Base-by-base conservation (phyloP, 371 early-diverging fungal species). In the Mucor plumbeus region DNA sequence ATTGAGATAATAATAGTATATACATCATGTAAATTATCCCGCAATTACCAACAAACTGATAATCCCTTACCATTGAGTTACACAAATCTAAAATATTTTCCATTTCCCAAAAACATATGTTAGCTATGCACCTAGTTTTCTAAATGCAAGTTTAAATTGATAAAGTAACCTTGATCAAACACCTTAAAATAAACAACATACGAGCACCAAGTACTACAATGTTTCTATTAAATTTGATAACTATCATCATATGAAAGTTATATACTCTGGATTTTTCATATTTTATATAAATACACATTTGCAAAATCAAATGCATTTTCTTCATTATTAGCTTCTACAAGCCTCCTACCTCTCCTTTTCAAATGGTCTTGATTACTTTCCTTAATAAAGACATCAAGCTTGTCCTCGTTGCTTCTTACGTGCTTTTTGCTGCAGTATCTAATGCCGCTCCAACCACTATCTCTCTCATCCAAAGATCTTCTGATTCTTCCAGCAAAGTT, bases 321-420 rank as follows among this genome's bases (percentile, higher is more conserved):
- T 53, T 53, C 53, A 13, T 53, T 21, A 53, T 10, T 31, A 13
- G 53, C 53, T 53, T 13, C 31, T 21, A 21, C 53, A 19, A 26
- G 53, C 11, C 53, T 14, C 31, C 53, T 26, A 4, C 53, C 53
- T 31, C 14, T 53, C 53, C 53, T 53, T 53, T 13, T 21, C 10
- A 5, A 10, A 67, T 67, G 67, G 67, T 67, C 33, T 67, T 61
- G 19, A 61, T 67, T 40, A 61, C 61, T 54, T 67, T 61, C 7
- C 61, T 67, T 41, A 41, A 61, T 11, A 38, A 55, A 14, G 61
- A 61, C 17, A 35, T 61, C 13, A 43, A 38, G 0, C n/a, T 67
- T 13, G 34, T 61, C 17, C 15, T 59, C 19, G 38, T 55, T 36
- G 65, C 40, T 6, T 57, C 58, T 11, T 64, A 57, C 26, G 44